Evolutionary conservation across 192 early-diverging fungal species (phyloP), one percentile per base, ranked within the genome.

Genomic region (Linnemannia hyalina): DNA sequence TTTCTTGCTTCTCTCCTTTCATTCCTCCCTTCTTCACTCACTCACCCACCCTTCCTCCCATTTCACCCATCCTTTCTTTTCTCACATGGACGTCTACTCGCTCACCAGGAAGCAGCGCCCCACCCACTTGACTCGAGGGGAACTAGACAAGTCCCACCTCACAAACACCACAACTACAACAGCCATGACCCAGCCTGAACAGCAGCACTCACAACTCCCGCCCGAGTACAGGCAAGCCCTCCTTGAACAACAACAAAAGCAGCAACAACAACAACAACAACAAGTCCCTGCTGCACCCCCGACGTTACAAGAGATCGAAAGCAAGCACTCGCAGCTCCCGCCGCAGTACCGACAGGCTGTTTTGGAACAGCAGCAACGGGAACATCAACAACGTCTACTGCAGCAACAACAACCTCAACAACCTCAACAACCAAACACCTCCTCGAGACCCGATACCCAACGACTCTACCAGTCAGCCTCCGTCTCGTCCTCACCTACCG

Each of bases 71-170:
- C 32, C 65, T 54, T 49, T 9, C 38, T 20, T n/a, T 63, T 41
- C 54, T 46, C 72, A 75, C 80, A 86, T 86, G 84, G 84, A 86
- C 76, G 76, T 86, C 18, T 86, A 86, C 60, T 73, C 78, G 29
- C 75, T 86, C 26, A 86, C 84, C 35, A 86, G 77, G 72, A 86
- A 86, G 65, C 84, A 86, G 69, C 78, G 84, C 26, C 84, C 84
- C 40, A 81, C 84, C 11, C 84, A 86, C 71, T 68, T 86, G n/a
- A 86, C 84, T 36, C 80, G 80, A 52, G 84, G 70, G 36, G 73
- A 81, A 81, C 29, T 80, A 5, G 68, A 80, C 78, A 80, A 63
- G 38, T 38, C 74, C 42, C 29, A 46, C 11, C 36, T 15, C 68
- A 52, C 49, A 52, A 46, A 36, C 22, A 46, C 44, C 1, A 46